Base-by-base conservation (phyloP, 345 rosid species). In the Gossypium raimondii region DNA sequence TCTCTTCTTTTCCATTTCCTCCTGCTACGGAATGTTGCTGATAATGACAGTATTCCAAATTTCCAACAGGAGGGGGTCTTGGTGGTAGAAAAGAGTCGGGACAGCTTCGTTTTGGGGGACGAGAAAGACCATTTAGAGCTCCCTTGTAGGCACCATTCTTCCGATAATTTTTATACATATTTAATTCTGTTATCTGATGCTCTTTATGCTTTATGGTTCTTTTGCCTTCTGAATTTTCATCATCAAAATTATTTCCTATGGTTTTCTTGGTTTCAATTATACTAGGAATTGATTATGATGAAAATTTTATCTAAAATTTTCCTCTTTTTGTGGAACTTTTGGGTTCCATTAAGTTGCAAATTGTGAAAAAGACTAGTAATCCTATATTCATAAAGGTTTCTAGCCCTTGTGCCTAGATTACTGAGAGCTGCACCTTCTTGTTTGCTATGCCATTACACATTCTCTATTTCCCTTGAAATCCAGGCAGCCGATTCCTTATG, bases 101-200 rank as follows among this genome's bases (percentile, higher is more conserved):
- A 17, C 98, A 92, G 76, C 98, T 94, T 83, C 90, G 98, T 29
- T 94, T 94, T 82, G 98, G 98, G 61, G 97, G 99, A 73, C 88
- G 98, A 78, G 99, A 94, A 79, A 88, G 97, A 84, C 97, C 99
- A 74, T 93, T 94, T 78, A 88, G 97, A 24, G 98, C 98, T 82
- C 98, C 98, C 13, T 77, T 93, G 99, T 94, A 89, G 53, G 92
- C 73, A 61, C 72, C 69, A 25, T 50, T 55, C 18, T 47, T 47
- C 43, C 5, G 2, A 47, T 60, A 9, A 13, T 45, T 60, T 24
- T 8, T 73, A 5, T 9, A 43, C 57, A 48, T 47, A 20, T 16
- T 73, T 57, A 47, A 18, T 9, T 27, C 22, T 20, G 53, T 53
- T 44, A 27, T 63, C 14, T 25, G 24, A 18, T 61, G 29, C 29